Percentiles rank a stretch among this genome's conserved stretches.
Conservation (phyloP, 495 filamentous ascomycete genomes). For the Aspergillus affinis region DNA sequence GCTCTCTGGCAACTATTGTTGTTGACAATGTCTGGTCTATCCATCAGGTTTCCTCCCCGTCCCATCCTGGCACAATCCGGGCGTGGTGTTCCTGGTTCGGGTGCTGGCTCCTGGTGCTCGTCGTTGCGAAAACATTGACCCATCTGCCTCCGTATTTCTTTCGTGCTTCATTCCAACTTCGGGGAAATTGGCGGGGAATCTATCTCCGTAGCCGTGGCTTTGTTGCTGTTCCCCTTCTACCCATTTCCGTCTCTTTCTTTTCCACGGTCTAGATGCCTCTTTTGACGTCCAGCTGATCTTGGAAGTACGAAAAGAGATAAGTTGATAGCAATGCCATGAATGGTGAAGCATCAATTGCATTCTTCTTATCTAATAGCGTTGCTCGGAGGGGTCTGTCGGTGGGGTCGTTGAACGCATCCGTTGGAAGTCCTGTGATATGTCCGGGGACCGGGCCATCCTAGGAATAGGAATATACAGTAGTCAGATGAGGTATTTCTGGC, state of each 20-base stretch:
- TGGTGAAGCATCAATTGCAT: not conserved
- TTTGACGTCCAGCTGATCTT: constrained; percentile 17
- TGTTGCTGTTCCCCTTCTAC: constrained; percentile 22
- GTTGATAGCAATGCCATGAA: not conserved
- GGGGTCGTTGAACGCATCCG: no score
- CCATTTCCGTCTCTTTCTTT: constrained; percentile 26
- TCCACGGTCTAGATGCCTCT: constrained; percentile 14
- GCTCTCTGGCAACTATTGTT: not conserved
- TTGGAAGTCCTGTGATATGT: no score
- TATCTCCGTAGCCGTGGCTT: constrained; percentile 17
- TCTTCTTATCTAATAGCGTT: not conserved
- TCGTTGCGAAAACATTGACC: constrained; percentile 25
- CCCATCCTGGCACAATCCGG: not conserved
- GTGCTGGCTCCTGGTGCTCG: not conserved
- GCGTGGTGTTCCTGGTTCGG: not conserved
- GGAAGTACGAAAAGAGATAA: not conserved
- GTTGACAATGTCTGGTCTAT: not conserved
- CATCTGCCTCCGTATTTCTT: constrained; percentile 41
- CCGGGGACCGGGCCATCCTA: no score
- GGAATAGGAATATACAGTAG: no score
- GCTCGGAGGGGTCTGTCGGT: not conserved
- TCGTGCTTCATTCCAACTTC: constrained; percentile 30
- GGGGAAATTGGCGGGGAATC: constrained; percentile 30
- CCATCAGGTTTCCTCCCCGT: not conserved
- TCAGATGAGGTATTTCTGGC: no score